A percentile compares a stretch with the other conserved stretches of the same genome.
Conservation (phyloP, 306 rosid species). For the Cercis canadensis region DNA sequence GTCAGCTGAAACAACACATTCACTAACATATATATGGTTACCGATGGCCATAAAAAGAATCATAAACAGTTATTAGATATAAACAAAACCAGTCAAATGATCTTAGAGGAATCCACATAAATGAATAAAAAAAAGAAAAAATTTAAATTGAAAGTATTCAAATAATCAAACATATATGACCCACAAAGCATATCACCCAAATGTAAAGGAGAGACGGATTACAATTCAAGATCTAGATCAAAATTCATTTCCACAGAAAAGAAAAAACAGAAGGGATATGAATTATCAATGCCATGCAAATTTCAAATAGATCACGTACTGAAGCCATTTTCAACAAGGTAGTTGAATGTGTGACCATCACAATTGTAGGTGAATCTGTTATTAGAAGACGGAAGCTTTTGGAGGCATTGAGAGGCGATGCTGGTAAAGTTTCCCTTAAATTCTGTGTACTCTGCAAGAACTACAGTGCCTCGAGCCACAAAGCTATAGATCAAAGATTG, state of each 20-base stretch:
- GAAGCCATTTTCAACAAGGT: slow-evolving; percentile 89
- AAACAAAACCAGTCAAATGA: too few species aligned
- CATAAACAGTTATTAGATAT: too few species aligned
- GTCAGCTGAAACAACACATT: too few species aligned
- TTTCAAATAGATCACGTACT: slow-evolving; percentile 47
- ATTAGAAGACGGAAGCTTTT: slow-evolving; percentile 89
- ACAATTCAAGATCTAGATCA: background rate
- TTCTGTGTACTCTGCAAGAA: slow-evolving; percentile 86
- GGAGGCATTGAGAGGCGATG: slow-evolving; percentile 91
- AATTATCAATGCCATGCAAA: slow-evolving; percentile 9
- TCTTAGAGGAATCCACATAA: too few species aligned
- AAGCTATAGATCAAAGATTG: slow-evolving; percentile 95
- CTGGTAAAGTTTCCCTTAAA: slow-evolving; percentile 77
- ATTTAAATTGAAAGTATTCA: background rate
- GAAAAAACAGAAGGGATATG: too few species aligned
- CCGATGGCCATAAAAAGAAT: too few species aligned
- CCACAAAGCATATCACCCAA: slow-evolving; percentile 17
- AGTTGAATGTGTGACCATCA: slow-evolving; percentile 97
- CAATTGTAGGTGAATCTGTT: slow-evolving; percentile 93
- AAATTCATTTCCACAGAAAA: background rate
- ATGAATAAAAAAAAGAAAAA: background rate
- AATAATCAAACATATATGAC: background rate
- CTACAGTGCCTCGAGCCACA: slow-evolving; percentile 86
- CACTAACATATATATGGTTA: too few species aligned
- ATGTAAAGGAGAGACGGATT: background rate